Base-by-base conservation (phyloP, 2,329 filamentous ascomycete genomes). In the Chaetothyriales sp. region DNA sequence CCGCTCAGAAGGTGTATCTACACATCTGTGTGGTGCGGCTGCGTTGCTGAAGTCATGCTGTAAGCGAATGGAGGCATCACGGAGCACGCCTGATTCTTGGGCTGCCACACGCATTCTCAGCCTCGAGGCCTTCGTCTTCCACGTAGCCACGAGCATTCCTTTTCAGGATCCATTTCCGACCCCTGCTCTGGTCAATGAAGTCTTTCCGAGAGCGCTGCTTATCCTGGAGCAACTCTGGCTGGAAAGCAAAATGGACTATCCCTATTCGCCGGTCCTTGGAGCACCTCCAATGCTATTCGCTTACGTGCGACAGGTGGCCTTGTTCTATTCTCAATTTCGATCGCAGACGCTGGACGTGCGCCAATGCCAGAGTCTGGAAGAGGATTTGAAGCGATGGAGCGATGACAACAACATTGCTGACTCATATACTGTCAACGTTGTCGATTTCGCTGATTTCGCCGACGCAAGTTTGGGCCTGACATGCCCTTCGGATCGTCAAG, bases 71-170 rank as follows among this genome's bases (percentile, higher is more conserved):
- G 29, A 46, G 29, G 25, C 25, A 10, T 18, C 29, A 1, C 1
- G 8, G 22, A 25, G 22, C 7, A 10, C 10, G 6, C 49, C 51
- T 2, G 50, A 25, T 4, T 28, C 47, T 19, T 56, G 57, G n/a
- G 19, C 18, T 5, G 29, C 46, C 7, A 59, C 56, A 44, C 43
- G 54, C 22, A 55, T 58, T 19, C 50, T 63, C 0, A 60, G 53
- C 40, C 53, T 59, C 3, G 62, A 63, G 33, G 55, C 61, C 0
- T 64, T 63, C 44, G 60, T 63, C 45, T 64, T 64, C 43, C 62
- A 64, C 44, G 57, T 57, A 4, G 54, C 61, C 8, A 64, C 61
- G 4, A 59, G 60, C 22, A 54, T 64, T 10, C 60, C 62, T 1
- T 63, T 64, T 20, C 61, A 61, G 10, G 43, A 51, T 7, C 50